Conservation (phyloP, 2,329 filamentous ascomycete genomes). For the Trichoderma simmonsii region DNA sequence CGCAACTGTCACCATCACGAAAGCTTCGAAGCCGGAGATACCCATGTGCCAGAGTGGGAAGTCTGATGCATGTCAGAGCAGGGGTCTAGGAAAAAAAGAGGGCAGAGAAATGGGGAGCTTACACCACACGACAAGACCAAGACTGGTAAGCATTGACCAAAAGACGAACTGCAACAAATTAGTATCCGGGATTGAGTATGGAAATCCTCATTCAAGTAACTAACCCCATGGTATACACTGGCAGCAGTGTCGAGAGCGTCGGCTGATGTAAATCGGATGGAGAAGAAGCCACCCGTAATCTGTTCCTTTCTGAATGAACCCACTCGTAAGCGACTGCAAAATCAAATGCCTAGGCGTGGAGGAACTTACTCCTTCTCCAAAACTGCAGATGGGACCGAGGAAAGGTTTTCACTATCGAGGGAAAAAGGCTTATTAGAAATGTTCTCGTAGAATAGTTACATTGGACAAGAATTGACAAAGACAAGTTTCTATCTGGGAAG, state of each 20-base stretch:
- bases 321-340: constrained; percentile 23
- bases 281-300: constrained; percentile 66
- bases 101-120: constrained; percentile 37
- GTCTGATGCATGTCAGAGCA: constrained; percentile 47
- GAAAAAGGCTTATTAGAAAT: constrained; percentile 45
- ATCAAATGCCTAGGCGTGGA: neutral
- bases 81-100: neutral
- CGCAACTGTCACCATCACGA: constrained; percentile 80
- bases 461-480: constrained; percentile 31
- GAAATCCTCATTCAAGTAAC: constrained; percentile 29
- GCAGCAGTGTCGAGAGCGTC: constrained; percentile 77
- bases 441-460: constrained; percentile 24
- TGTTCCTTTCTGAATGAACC: constrained; percentile 64
- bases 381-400: constrained; percentile 46
- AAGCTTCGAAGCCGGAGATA: constrained; percentile 89
- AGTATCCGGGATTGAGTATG: neutral
- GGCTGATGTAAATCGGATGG: constrained; percentile 67
- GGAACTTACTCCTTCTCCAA: constrained; percentile 71
- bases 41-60: constrained; percentile 99
- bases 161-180: constrained; percentile 68
- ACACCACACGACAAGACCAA: constrained; percentile 93
- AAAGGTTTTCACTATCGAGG: constrained; percentile 45
- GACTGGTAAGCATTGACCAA: constrained; percentile 89
- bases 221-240: constrained; percentile 87
- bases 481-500: constrained; percentile 72